These are phyloP conservation scores for Kodamaea jinghongensis DNA, from an alignment of 805 yeast genomes.

Conservation along the genomic window DNA sequence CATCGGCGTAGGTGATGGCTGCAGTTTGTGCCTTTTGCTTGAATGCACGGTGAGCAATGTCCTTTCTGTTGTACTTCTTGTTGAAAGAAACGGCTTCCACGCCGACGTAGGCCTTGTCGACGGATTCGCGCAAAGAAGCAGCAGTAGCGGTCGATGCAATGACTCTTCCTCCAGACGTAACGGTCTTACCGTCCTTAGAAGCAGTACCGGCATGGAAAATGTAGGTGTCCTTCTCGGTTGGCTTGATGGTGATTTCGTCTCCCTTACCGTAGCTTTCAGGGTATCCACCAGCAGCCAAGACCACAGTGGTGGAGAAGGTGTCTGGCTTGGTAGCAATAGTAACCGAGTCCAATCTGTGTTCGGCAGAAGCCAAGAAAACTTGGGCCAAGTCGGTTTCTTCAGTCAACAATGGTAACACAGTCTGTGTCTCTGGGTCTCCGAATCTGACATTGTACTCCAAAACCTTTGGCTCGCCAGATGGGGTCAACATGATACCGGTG, in stretches of 20 bases:
- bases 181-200: slow-evolving; percentile 52
- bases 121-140: slow-evolving; percentile 70
- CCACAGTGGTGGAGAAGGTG: slow-evolving; percentile 85
- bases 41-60: slow-evolving; percentile 96
- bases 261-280: slow-evolving; percentile 87
- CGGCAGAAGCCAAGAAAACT: slow-evolving; percentile 89
- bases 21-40: slow-evolving; percentile 40
- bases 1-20: slow-evolving; percentile 82
- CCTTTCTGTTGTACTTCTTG: slow-evolving; percentile 81
- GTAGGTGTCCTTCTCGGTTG: slow-evolving; percentile 55
- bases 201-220: slow-evolving; percentile 98
- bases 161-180: slow-evolving; percentile 95
- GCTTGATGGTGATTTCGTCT: slow-evolving; percentile 66
- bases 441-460: slow-evolving; percentile 96
- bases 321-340: slow-evolving; percentile 49
- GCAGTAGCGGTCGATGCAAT: slow-evolving; percentile 92
- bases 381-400: slow-evolving; percentile 90
- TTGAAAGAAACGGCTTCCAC: slow-evolving; percentile 71
- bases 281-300: slow-evolving; percentile 95
- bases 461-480: slow-evolving; percentile 83
- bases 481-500: slow-evolving; percentile 90
- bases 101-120: slow-evolving; percentile 81
- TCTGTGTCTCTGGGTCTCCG: slow-evolving; percentile 99
- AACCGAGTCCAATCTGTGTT: slow-evolving; percentile 88
- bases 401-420: slow-evolving; percentile 82